Evolutionary conservation across 1,284 basidiomycete species (phyloP).

Genomic region (Sanghuangporus sanghuang): DNA sequence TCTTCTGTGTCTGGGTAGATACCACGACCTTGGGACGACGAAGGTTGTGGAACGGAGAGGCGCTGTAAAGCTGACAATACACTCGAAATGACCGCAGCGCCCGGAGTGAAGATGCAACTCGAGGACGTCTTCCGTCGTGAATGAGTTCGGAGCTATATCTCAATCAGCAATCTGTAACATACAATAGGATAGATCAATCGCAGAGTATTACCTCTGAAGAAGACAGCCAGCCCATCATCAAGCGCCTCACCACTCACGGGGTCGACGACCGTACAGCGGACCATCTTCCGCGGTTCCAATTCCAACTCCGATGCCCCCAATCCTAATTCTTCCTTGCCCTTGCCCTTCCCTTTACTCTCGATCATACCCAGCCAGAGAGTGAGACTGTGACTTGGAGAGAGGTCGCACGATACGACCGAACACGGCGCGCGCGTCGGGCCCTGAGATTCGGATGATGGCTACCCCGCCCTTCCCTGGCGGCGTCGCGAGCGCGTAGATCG

Average conservation of each 20-base stretch:
- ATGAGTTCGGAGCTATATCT: constrained; percentile 60
- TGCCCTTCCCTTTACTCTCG: constrained; percentile 17
- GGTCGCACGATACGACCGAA: constrained; percentile 51
- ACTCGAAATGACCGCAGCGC: constrained; percentile 66
- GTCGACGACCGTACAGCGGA: constrained; percentile 65
- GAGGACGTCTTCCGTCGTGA: constrained; percentile 78
- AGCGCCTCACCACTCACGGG: constrained; percentile 57
- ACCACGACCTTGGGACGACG: background rate
- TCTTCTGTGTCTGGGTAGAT: background rate
- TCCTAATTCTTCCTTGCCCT: constrained; percentile 2
- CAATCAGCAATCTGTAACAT: too few species aligned
- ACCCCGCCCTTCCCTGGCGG: constrained; percentile 80
- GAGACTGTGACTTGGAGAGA: constrained; percentile 4
- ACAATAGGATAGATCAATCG: background rate
- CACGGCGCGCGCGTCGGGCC: constrained; percentile 58
- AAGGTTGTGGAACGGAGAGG: constrained; percentile 1
- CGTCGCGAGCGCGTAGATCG: constrained; percentile 85
- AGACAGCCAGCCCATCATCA: constrained; percentile 81
- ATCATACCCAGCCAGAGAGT: constrained; percentile 9
- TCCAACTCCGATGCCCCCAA: too few species aligned
- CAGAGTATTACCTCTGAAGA: constrained; percentile 59
- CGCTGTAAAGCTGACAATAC: constrained; percentile 58
- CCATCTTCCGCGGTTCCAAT: constrained; percentile 61
- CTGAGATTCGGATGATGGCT: constrained; percentile 77
- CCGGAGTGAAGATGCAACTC: constrained; percentile 90